These are phyloP conservation scores for Escovopsis sp. DNA, from an alignment of 2,329 filamentous ascomycete species.

Conservation along the genomic window DNA sequence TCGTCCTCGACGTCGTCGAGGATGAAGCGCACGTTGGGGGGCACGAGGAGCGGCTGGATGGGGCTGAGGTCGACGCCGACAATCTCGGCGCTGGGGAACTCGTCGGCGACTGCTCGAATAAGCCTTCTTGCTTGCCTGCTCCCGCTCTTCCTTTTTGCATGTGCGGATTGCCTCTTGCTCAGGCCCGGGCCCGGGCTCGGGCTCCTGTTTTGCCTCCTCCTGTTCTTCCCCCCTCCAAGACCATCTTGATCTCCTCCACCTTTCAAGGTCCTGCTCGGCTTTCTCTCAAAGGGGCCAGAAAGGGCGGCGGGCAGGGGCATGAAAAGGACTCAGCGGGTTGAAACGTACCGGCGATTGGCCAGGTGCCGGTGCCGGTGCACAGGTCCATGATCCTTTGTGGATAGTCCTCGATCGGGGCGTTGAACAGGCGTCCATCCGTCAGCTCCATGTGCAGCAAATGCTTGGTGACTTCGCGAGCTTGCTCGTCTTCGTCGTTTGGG, in stretches of 20 bases:
- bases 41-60: slow-evolving; percentile 25
- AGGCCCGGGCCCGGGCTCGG: no score
- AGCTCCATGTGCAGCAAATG: slow-evolving; percentile 23
- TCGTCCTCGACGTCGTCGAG: slow-evolving; percentile 21
- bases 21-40: slow-evolving; percentile 25
- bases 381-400: slow-evolving; percentile 24
- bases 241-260: no score
- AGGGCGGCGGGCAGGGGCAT: not conserved
- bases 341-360: slow-evolving; percentile 27
- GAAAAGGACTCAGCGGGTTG: not conserved
- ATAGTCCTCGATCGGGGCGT: slow-evolving; percentile 24
- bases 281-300: no score
- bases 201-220: no score
- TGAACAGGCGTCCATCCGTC: slow-evolving; percentile 22
- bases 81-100: slow-evolving; percentile 22
- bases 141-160: no score
- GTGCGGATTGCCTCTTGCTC: no score
- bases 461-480: slow-evolving; percentile 24
- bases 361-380: slow-evolving; percentile 20
- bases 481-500: slow-evolving; percentile 26
- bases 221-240: not conserved
- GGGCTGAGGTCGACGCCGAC: slow-evolving; percentile 25
- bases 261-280: no score
- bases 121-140: no score
- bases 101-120: slow-evolving; percentile 14